Percentiles rank a stretch among this genome's conserved stretches.
phyloP scores from a whole-genome alignment of 176 grass and related monocot species.

The Aegilops bicornis region DNA sequence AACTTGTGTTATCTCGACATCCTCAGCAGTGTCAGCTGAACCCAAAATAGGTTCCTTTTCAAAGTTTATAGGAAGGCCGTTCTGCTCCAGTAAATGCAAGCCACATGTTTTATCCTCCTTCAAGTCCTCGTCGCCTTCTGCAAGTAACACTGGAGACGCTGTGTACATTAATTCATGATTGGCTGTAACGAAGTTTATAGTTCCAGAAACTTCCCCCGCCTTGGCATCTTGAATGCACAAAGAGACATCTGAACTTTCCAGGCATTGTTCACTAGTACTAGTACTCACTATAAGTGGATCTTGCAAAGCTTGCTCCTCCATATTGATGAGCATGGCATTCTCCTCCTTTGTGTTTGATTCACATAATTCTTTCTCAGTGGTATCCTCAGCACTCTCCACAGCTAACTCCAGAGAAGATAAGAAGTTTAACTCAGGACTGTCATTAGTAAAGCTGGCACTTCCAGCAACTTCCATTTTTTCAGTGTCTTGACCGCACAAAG shows the following conservation, averaged over 20 bases:
- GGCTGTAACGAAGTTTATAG: not conserved
- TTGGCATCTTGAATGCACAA: conserved; percentile 2
- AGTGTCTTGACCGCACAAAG: not conserved
- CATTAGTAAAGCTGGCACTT: not conserved
- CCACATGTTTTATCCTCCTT: conserved; percentile 2
- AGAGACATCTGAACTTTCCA: conserved; percentile 6
- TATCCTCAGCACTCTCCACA: not conserved
- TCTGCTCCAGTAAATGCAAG: not conserved
- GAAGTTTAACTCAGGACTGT: not conserved
- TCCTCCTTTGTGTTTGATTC: not conserved
- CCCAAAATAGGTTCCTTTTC: not conserved
- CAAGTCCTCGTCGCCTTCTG: not conserved
- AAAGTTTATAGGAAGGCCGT: not conserved
- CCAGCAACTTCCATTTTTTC: not conserved
- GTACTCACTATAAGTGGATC: not conserved
- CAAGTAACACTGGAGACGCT: conserved; percentile 1
- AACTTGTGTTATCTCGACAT: not conserved
- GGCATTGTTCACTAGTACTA: not conserved
- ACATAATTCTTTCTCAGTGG: conserved; percentile 5
- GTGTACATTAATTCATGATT: conserved; percentile 11
- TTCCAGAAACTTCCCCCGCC: not conserved
- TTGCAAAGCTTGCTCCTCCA: not conserved
- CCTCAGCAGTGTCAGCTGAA: not conserved
- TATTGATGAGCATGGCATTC: not conserved
- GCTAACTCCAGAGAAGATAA: conserved; percentile 17